phyloP scores from a whole-genome alignment of 2,329 filamentous ascomycete species.

The Ophiostoma ulmi region DNA sequence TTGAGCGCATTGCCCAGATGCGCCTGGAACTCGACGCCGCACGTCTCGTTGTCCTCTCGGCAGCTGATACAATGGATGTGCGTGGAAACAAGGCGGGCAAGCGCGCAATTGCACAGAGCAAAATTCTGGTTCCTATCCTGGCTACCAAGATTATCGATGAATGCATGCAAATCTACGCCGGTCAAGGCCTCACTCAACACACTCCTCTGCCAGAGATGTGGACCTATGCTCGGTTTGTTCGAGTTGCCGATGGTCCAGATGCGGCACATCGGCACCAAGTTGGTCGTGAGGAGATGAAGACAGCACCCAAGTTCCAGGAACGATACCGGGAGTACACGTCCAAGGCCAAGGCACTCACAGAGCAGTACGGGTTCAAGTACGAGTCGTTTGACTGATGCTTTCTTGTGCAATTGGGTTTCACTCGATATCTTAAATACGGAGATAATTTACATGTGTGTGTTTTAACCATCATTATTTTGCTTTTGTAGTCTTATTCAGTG shows the following conservation, averaged over 20 bases:
- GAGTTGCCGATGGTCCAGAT: constrained; percentile 87
- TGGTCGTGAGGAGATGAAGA: constrained; percentile 73
- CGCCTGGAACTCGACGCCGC: constrained; percentile 91
- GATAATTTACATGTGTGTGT: background rate
- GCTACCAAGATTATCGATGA: constrained; percentile 85
- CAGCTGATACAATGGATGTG: constrained; percentile 89
- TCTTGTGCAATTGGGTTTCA: background rate
- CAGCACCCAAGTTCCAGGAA: constrained; percentile 54
- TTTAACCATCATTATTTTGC: background rate
- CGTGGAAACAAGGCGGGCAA: constrained; percentile 81
- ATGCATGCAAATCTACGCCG: constrained; percentile 86
- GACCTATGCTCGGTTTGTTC: constrained; percentile 74
- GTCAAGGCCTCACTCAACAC: constrained; percentile 85
- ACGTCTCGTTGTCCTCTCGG: constrained; percentile 83
- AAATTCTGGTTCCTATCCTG: constrained; percentile 80
- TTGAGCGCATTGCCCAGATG: constrained; percentile 89
- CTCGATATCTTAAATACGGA: background rate
- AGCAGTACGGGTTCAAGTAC: constrained; percentile 47
- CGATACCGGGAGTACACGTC: constrained; percentile 59
- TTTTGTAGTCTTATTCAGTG: background rate
- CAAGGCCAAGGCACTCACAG: constrained; percentile 61
- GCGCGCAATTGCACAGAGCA: constrained; percentile 93
- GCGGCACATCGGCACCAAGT: constrained; percentile 86
- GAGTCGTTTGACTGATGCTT: background rate
- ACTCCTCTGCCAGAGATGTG: constrained; percentile 91